Percentiles rank a stretch among this genome's conserved stretches.
These are phyloP conservation scores for Sophora flavescens DNA, from an alignment of 306 rosid genomes.

Conservation along the genomic window DNA sequence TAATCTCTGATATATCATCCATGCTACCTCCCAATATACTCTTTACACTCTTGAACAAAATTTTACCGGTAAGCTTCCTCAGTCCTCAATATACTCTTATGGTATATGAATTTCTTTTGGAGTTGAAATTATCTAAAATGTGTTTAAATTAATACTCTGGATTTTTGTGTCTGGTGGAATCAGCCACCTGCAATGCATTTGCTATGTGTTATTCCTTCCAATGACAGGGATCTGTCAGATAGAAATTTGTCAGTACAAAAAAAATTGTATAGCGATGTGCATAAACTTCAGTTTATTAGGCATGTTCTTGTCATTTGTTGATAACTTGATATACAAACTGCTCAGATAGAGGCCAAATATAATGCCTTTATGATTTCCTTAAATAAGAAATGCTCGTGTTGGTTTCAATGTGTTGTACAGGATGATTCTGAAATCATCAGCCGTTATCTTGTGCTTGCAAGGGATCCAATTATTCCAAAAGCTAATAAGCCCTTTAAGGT, in stretches of 20 bases:
- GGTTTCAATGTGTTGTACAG: conserved; percentile 48
- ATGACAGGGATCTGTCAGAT: background rate
- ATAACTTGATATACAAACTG: background rate
- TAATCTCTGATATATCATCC: conserved; percentile 1
- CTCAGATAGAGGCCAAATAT: background rate
- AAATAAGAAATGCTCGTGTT: conserved; percentile 37
- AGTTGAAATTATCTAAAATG: background rate
- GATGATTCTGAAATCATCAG: conserved; percentile 61
- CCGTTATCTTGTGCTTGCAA: conserved; percentile 71
- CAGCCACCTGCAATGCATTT: conserved; percentile 35
- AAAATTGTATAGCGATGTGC: background rate
- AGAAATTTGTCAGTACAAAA: background rate
- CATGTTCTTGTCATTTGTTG: conserved; percentile 23
- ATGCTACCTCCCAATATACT: background rate
- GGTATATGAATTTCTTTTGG: background rate
- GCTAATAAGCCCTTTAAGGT: conserved; percentile 59
- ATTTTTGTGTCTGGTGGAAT: conserved; percentile 1
- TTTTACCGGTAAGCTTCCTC: background rate
- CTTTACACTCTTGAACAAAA: conserved; percentile 20
- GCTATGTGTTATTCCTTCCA: conserved; percentile 31
- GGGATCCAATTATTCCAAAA: conserved; percentile 74
- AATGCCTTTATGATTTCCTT: conserved; percentile 14
- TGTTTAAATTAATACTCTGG: conserved; percentile 16
- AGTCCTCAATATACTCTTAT: background rate
- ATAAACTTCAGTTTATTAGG: background rate